Percentiles rank a stretch among this genome's conserved stretches.
Conservation (phyloP, 352 stramenopile genomes). For the Aphanomyces stellatus region DNA sequence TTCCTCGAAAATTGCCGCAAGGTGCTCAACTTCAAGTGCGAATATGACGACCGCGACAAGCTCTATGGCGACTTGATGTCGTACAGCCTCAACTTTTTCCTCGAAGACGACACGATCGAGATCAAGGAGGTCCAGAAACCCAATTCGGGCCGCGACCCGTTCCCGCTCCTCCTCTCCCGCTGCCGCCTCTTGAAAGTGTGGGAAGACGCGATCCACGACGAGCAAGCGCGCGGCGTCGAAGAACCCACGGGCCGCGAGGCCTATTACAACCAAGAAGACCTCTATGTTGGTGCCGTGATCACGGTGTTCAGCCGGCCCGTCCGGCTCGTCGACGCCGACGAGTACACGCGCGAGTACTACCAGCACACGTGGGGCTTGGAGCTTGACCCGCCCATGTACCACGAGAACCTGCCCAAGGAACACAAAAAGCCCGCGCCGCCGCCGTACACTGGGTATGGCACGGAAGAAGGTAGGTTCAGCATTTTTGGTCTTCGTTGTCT, state of each 20-base stretch:
- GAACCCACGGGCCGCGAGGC: conserved; percentile 42
- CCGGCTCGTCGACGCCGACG: conserved; percentile 66
- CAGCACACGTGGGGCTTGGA: conserved; percentile 50
- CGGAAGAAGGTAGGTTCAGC: conserved; percentile 32
- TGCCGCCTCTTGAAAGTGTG: conserved; percentile 55
- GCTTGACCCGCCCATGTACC: conserved; percentile 40
- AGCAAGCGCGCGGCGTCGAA: conserved; percentile 72
- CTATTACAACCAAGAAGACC: conserved; percentile 68
- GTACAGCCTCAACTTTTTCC: conserved; percentile 79
- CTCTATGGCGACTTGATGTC: conserved; percentile 73
- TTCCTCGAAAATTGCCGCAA: conserved; percentile 84
- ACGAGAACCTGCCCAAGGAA: background rate
- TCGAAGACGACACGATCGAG: conserved; percentile 85
- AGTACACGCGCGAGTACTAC: conserved; percentile 71
- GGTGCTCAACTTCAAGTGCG: conserved; percentile 74
- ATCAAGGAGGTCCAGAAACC: conserved; percentile 72
- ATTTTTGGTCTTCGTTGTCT: background rate
- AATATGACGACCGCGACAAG: conserved; percentile 75
- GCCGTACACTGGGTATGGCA: conserved; percentile 67
- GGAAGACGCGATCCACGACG: conserved; percentile 51
- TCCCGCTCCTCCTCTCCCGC: conserved; percentile 63
- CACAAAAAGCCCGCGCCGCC: conserved; percentile 40
- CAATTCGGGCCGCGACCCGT: conserved; percentile 78
- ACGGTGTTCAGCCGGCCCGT: conserved; percentile 62
- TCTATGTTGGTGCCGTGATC: conserved; percentile 51